phyloP scores from a whole-genome alignment of 2,329 filamentous ascomycete genomes.

The Microdochium trichocladiopsis region DNA sequence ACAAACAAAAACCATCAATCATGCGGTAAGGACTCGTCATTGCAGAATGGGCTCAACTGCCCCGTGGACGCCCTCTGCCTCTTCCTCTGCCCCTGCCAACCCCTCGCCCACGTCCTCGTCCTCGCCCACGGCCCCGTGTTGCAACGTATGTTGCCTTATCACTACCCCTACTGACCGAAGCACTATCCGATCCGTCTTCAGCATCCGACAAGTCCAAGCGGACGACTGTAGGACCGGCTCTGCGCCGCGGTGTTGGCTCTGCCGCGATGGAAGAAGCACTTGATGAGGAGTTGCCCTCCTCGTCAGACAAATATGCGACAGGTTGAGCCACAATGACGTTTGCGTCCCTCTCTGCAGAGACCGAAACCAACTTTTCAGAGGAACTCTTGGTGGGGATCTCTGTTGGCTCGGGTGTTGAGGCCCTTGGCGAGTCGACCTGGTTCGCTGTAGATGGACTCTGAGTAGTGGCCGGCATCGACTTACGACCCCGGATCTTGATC shows the following conservation, averaged over 20 bases:
- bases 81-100: constrained; percentile 2
- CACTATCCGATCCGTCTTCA: constrained; percentile 7
- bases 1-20: no score
- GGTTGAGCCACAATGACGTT: not conserved
- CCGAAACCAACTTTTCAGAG: no score
- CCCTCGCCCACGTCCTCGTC: constrained; percentile 28
- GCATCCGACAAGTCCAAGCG: constrained; percentile 16
- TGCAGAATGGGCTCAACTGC: not conserved
- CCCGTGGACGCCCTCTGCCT: constrained; percentile 5
- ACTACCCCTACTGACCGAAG: not conserved
- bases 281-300: not conserved
- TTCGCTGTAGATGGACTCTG: not conserved
- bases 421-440: not conserved
- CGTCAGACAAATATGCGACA: not conserved
- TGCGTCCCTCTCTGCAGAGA: no score
- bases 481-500: constrained; percentile 40
- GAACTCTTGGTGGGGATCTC: not conserved
- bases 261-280: constrained; percentile 5
- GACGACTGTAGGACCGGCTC: constrained; percentile 22
- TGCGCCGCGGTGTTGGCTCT: constrained; percentile 2
- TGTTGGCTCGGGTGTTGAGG: not conserved
- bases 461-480: constrained; percentile 4
- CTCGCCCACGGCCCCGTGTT: constrained; percentile 38
- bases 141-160: constrained; percentile 2
- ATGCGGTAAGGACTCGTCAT: no score